These are phyloP conservation scores for Suillus hirtellus DNA, from an alignment of 768 basidiomycete genomes.

Conservation along the genomic window DNA sequence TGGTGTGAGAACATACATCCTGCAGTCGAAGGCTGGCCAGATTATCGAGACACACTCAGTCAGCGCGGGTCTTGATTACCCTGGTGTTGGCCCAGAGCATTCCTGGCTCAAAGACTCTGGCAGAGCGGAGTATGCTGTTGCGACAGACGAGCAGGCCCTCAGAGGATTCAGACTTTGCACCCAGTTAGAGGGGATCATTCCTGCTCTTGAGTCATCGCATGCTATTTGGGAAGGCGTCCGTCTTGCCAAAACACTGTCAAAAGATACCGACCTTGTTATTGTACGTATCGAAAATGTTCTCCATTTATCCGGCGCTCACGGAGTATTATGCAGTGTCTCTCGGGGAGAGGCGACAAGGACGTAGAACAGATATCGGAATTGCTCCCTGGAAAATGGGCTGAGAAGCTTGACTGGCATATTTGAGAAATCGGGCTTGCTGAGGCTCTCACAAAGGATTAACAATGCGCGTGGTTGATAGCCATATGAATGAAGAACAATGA, in stretches of 20 bases:
- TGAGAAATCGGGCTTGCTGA: slow-evolving; percentile 19
- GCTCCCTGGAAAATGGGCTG: slow-evolving; percentile 91
- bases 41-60: slow-evolving; percentile 97
- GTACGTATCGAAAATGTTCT: slow-evolving; percentile 48
- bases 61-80: slow-evolving; percentile 95
- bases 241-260: slow-evolving; percentile 80
- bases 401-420: slow-evolving; percentile 91
- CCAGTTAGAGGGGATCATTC: slow-evolving; percentile 96
- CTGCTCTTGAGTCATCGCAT: slow-evolving; percentile 94
- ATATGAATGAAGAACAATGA: background rate
- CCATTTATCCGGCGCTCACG: background rate
- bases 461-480: background rate
- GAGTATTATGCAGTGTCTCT: slow-evolving; percentile 66
- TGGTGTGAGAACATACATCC: slow-evolving; percentile 92
- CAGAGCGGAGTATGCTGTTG: slow-evolving; percentile 89
- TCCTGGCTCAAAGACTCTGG: slow-evolving; percentile 96
- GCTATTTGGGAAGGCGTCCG: slow-evolving; percentile 92
- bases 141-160: slow-evolving; percentile 92
- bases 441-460: background rate
- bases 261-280: slow-evolving; percentile 86
- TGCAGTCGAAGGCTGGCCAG: slow-evolving; percentile 87
- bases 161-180: slow-evolving; percentile 91
- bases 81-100: slow-evolving; percentile 97
- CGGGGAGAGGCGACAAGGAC: slow-evolving; percentile 96
- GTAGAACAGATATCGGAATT: slow-evolving; percentile 95